Evolutionary conservation across 768 basidiomycete genomes (phyloP).

Genomic region (Suillus fuscotomentosus): DNA sequence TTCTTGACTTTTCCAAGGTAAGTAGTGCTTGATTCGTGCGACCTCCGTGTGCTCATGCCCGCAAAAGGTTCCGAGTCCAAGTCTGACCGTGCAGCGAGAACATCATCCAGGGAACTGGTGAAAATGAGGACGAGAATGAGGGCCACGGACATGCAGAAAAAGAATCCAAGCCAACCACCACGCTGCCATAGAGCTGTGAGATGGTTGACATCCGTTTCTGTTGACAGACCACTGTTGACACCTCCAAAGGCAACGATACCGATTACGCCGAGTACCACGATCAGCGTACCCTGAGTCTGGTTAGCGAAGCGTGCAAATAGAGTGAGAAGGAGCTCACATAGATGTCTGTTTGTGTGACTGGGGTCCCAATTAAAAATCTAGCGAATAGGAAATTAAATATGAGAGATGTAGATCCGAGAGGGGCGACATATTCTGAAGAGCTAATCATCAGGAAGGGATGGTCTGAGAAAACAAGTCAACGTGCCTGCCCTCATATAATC

Average conservation of each 20-base stretch:
- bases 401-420: slow-evolving; percentile 88
- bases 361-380: slow-evolving; percentile 81
- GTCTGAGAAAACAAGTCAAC: slow-evolving; percentile 15
- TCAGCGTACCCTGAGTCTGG: slow-evolving; percentile 64
- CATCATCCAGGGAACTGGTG: slow-evolving; percentile 68
- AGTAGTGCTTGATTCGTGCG: slow-evolving; percentile 18
- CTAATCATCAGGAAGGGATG: slow-evolving; percentile 14
- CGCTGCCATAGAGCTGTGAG: slow-evolving; percentile 86
- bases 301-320: slow-evolving; percentile 2
- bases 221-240: slow-evolving; percentile 75
- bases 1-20: slow-evolving; percentile 34
- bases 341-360: slow-evolving; percentile 81
- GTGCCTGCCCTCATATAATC: slow-evolving; percentile 85
- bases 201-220: slow-evolving; percentile 70
- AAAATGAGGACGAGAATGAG: slow-evolving; percentile 67
- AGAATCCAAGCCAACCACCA: slow-evolving; percentile 87
- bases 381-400: slow-evolving; percentile 98
- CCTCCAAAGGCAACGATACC: slow-evolving; percentile 88
- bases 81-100: slow-evolving; percentile 70
- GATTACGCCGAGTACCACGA: slow-evolving; percentile 81
- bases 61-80: slow-evolving; percentile 58
- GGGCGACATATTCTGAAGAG: slow-evolving; percentile 86
- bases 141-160: slow-evolving; percentile 74
- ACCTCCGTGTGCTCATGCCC: slow-evolving; percentile 34
- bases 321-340: slow-evolving; percentile 47